phyloP scores from a whole-genome alignment of 2,329 filamentous ascomycete species.

The Ophiostoma piceae region DNA sequence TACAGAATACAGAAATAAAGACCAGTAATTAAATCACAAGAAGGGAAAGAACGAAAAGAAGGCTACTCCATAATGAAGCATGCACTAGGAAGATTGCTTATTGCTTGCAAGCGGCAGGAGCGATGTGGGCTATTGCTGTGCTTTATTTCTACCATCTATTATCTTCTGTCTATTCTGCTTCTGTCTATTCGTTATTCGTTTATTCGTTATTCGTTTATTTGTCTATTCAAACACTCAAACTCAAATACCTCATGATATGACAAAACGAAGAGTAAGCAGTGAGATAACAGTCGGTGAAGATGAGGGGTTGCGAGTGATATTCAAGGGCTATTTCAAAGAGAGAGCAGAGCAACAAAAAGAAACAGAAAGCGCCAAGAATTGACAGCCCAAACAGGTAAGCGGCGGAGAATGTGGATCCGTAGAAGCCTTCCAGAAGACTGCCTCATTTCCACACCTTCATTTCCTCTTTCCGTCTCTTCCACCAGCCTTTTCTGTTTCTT shows the following conservation, averaged over 20 bases:
- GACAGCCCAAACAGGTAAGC: not conserved
- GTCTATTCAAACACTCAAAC: too few relatives aligned
- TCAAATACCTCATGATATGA: not conserved
- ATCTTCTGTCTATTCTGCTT: too few relatives aligned
- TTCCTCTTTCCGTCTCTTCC: not conserved
- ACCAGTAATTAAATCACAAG: not conserved
- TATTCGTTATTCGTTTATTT: too few relatives aligned
- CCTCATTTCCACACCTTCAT: constrained; percentile 11
- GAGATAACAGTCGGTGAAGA: not conserved
- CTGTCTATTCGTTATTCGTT: too few relatives aligned
- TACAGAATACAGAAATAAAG: too few relatives aligned
- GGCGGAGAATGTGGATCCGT: not conserved
- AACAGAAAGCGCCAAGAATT: not conserved
- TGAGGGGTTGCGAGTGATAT: not conserved
- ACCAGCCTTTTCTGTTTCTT: too few relatives aligned
- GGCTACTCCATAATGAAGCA: constrained; percentile 4
- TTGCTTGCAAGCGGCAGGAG: not conserved
- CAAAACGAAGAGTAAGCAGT: not conserved
- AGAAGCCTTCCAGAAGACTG: constrained; percentile 13
- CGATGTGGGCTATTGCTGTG: constrained; percentile 1
- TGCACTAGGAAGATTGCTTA: constrained; percentile 5
- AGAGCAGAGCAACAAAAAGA: not conserved
- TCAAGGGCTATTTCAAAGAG: not conserved
- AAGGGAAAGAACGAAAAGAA: not conserved
- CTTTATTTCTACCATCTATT: not conserved